A percentile compares a stretch with the other conserved stretches of the same genome.
Conservation (phyloP, 2,329 filamentous ascomycete genomes). For the Fusarium oxysporum region DNA sequence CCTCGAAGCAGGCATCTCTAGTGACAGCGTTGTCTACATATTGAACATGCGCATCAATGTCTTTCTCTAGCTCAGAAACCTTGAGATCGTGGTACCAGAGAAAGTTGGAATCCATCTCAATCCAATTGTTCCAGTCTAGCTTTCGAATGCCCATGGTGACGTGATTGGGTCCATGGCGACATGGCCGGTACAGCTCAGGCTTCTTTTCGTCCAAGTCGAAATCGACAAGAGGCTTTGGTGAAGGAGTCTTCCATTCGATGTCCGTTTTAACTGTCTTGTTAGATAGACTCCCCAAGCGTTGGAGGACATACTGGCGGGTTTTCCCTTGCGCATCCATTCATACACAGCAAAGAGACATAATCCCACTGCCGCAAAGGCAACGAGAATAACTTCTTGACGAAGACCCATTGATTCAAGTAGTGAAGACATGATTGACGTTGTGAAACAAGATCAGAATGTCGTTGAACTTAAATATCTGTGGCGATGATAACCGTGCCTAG, state of each 20-base stretch:
- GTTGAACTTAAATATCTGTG: neutral
- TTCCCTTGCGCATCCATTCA: neutral
- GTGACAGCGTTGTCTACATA: conserved; percentile 28
- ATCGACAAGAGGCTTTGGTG: neutral
- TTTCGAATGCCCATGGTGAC: conserved; percentile 38
- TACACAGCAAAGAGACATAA: neutral
- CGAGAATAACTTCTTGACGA: neutral
- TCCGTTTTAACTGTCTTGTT: neutral
- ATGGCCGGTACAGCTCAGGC: conserved; percentile 28
- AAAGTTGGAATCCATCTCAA: conserved; percentile 38
- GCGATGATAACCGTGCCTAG: neutral
- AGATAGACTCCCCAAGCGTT: accelerated
- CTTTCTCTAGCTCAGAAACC: conserved; percentile 29
- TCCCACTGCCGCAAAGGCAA: neutral
- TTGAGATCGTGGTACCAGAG: conserved; percentile 29
- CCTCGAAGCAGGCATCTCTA: conserved; percentile 32
- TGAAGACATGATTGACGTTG: neutral
- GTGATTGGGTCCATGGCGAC: conserved; percentile 31
- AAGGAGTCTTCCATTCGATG: conserved; percentile 11
- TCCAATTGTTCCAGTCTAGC: conserved; percentile 35
- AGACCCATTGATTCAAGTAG: neutral
- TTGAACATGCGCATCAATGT: conserved; percentile 28
- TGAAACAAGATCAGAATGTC: accelerated
- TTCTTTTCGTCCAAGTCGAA: conserved; percentile 29
- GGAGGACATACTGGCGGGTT: neutral